These are phyloP conservation scores for Geotrichum restrictum DNA, from an alignment of 1,139 yeast genomes.

Conservation along the genomic window DNA sequence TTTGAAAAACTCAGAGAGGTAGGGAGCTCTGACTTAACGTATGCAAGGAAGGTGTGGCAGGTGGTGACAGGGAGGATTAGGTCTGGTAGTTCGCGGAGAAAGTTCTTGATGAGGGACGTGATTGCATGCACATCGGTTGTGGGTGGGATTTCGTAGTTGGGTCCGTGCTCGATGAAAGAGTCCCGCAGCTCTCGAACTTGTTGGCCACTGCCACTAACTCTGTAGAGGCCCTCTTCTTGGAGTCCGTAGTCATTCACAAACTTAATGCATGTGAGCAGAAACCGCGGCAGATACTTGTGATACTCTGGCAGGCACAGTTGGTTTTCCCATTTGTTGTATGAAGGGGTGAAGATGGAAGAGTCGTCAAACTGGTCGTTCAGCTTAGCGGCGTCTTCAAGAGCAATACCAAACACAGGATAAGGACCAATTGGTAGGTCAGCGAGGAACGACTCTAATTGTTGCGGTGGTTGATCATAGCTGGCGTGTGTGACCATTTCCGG, in stretches of 20 bases:
- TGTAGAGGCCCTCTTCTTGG: constrained; percentile 75
- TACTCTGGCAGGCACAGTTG: constrained; percentile 22
- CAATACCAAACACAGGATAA: constrained; percentile 32
- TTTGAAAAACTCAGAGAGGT: neutral
- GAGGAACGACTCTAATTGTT: neutral
- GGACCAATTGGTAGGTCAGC: constrained; percentile 5
- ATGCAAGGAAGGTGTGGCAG: constrained; percentile 23
- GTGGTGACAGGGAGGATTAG: constrained; percentile 44
- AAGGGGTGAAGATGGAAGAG: constrained; percentile 5
- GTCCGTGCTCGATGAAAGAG: constrained; percentile 60
- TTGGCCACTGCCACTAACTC: constrained; percentile 73
- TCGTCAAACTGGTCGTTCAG: constrained; percentile 11
- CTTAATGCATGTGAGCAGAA: constrained; percentile 28
- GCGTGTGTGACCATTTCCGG: constrained; percentile 18
- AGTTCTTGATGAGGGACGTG: constrained; percentile 75
- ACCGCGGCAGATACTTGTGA: constrained; percentile 28
- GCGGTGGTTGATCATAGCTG: constrained; percentile 3
- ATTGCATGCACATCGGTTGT: constrained; percentile 77
- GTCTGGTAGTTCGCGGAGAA: constrained; percentile 75
- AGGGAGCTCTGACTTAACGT: constrained; percentile 10
- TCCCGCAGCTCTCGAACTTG: constrained; percentile 58
- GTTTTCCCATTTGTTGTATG: constrained; percentile 18
- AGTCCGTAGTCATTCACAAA: constrained; percentile 45
- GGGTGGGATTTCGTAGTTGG: constrained; percentile 57
- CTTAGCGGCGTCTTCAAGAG: constrained; percentile 30